A percentile compares a stretch with the other conserved stretches of the same genome.
These are phyloP conservation scores for Blastobotrys arbuscula DNA, from an alignment of 1,139 yeast species.

Conservation along the genomic window DNA sequence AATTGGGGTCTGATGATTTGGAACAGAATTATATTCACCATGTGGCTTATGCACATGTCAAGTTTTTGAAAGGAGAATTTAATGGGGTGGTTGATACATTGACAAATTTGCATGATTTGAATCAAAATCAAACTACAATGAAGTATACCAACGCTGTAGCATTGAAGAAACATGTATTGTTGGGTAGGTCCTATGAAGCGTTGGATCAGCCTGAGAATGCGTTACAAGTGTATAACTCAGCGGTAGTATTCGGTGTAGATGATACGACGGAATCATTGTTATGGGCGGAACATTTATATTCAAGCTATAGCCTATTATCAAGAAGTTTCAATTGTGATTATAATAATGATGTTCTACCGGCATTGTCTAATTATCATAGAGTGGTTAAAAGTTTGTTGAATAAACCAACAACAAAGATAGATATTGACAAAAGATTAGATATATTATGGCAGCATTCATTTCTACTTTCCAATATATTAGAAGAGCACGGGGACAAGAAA, in stretches of 20 bases:
- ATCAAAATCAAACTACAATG: neutral
- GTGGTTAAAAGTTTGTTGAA: constrained; percentile 13
- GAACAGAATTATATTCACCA: constrained; percentile 17
- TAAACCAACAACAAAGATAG: neutral
- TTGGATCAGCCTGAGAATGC: constrained; percentile 23
- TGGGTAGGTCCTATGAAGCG: constrained; percentile 28
- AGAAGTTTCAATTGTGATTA: constrained; percentile 14
- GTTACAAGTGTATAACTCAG: constrained; percentile 20
- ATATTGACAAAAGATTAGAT: constrained; percentile 8
- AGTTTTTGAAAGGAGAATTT: constrained; percentile 19
- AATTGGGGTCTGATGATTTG: neutral
- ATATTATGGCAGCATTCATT: constrained; percentile 20
- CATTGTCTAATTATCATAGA: constrained; percentile 22
- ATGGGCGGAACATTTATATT: constrained; percentile 26
- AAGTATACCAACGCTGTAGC: constrained; percentile 22
- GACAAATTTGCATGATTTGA: constrained; percentile 7
- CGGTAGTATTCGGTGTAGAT: constrained; percentile 5
- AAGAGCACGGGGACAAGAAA: constrained; percentile 11
- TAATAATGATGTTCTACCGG: constrained; percentile 7
- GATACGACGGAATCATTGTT: constrained; percentile 20
- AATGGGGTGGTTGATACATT: constrained; percentile 18
- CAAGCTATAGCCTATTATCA: constrained; percentile 22
- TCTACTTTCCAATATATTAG: constrained; percentile 16
- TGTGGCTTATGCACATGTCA: constrained; percentile 22
- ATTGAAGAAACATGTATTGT: constrained; percentile 24